Conservation (phyloP, 768 basidiomycete species). For the Mycena belliarum region DNA sequence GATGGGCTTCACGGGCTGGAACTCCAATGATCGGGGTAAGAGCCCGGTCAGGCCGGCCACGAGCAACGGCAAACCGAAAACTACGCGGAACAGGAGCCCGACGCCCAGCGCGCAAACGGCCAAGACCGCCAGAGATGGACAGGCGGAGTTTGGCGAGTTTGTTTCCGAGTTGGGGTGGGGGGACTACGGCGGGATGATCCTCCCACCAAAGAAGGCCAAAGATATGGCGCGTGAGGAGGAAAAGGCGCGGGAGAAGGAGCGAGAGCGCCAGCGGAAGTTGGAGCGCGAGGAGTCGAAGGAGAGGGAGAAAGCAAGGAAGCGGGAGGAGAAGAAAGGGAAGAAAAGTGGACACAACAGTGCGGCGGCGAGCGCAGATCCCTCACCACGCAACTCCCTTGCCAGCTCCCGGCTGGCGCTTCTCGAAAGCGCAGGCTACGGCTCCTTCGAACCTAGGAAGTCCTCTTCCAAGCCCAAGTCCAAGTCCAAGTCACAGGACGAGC, state of each 20-base stretch:
- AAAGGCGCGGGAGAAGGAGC: conserved; percentile 24
- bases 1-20: conserved; percentile 17
- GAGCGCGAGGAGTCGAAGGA: conserved; percentile 16
- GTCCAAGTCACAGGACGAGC: neutral
- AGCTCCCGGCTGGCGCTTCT: conserved; percentile 15
- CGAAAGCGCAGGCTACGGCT: conserved; percentile 18
- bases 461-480: neutral
- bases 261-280: conserved; percentile 15
- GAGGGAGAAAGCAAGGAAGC: conserved; percentile 11
- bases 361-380: neutral
- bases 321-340: conserved; percentile 23
- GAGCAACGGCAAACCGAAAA: conserved; percentile 2
- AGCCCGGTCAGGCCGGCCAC: neutral
- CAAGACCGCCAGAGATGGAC: conserved; percentile 2
- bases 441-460: conserved; percentile 1
- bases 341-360: neutral
- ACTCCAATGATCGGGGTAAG: conserved; percentile 24
- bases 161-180: conserved; percentile 19
- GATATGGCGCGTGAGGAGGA: conserved; percentile 17
- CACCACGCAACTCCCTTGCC: neutral
- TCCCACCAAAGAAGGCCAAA: conserved; percentile 16
- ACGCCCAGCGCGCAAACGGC: conserved; percentile 11
- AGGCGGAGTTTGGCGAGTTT: conserved; percentile 16
- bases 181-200: conserved; percentile 14
- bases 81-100: conserved; percentile 5